Evolutionary conservation across 352 stramenopile species (phyloP).

Genomic region (Pythium folliculosum): DNA sequence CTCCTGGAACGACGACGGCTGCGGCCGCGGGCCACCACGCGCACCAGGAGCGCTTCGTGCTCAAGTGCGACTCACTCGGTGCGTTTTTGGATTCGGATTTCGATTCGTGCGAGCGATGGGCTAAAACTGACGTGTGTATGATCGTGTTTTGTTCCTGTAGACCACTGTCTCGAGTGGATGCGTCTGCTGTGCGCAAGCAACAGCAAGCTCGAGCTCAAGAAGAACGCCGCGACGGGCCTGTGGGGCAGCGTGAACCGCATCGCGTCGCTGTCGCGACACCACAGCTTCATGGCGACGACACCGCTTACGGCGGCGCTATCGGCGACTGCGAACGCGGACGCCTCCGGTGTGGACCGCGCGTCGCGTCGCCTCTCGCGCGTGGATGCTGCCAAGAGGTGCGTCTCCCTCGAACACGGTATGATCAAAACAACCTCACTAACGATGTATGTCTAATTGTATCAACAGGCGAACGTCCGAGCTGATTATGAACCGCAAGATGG

Average conservation of each 20-base stretch:
- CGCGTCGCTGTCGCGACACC: conserved; percentile 79
- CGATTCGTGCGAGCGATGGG: not conserved
- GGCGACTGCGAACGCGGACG: conserved; percentile 33
- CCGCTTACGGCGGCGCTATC: conserved; percentile 38
- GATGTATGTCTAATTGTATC: not conserved
- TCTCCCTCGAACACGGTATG: conserved; percentile 5
- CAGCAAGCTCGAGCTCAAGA: conserved; percentile 87
- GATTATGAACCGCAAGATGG: conserved; percentile 84
- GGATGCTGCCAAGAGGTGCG: conserved; percentile 77
- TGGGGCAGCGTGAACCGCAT: conserved; percentile 89
- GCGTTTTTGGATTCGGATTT: conserved; percentile 13
- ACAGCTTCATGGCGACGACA: conserved; percentile 77
- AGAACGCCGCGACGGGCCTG: conserved; percentile 80
- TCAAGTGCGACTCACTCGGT: conserved; percentile 85
- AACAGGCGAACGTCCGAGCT: conserved; percentile 80
- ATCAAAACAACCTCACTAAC: not conserved
- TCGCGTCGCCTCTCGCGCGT: conserved; percentile 68
- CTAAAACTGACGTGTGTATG: not conserved
- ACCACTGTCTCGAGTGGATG: conserved; percentile 89
- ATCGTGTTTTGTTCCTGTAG: conserved; percentile 28
- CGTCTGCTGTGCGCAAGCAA: conserved; percentile 82
- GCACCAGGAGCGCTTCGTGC: conserved; percentile 57
- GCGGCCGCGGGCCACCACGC: conserved; percentile 2
- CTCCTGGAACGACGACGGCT: not conserved
- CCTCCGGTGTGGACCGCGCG: conserved; percentile 25